Evolutionary conservation across 2,329 filamentous ascomycete genomes (phyloP).

Genomic region (Neonectria neomacrospora): DNA sequence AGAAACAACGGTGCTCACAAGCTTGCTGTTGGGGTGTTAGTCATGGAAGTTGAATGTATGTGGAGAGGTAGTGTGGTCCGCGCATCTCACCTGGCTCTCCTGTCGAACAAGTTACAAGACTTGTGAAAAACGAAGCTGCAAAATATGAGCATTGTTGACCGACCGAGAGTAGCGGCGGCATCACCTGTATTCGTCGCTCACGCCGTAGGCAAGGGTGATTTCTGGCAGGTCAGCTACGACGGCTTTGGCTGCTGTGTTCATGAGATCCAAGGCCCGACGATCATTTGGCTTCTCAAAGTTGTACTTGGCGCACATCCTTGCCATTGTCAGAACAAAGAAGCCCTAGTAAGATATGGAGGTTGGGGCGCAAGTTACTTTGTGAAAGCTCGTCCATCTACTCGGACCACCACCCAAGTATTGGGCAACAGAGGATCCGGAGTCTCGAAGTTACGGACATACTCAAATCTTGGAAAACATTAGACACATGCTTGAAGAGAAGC

Average conservation of each 20-base stretch:
- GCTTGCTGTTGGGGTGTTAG: constrained; percentile 69
- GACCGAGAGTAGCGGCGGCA: not conserved
- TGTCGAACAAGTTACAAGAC: constrained; percentile 83
- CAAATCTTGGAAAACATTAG: constrained; percentile 70
- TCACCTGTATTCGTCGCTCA: constrained; percentile 92
- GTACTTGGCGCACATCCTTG: constrained; percentile 84
- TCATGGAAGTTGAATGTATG: not conserved
- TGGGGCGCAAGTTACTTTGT: constrained; percentile 76
- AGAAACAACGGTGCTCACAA: constrained; percentile 90
- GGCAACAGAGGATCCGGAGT: constrained; percentile 81
- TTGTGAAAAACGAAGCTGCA: constrained; percentile 89
- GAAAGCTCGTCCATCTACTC: constrained; percentile 93
- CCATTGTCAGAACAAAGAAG: constrained; percentile 28
- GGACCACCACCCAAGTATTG: constrained; percentile 95
- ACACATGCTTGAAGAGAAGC: constrained; percentile 9
- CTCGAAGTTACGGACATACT: constrained; percentile 94
- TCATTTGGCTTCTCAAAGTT: constrained; percentile 94
- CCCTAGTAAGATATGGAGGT: not conserved
- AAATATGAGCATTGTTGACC: constrained; percentile 14
- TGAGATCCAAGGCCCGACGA: constrained; percentile 83
- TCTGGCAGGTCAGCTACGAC: constrained; percentile 88
- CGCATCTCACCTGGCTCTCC: constrained; percentile 75
- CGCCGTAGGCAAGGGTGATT: constrained; percentile 87
- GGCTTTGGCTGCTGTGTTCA: constrained; percentile 91
- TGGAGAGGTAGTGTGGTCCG: not conserved